phyloP scores from a whole-genome alignment of 768 basidiomycete species.

The Boletus subparvulus region DNA sequence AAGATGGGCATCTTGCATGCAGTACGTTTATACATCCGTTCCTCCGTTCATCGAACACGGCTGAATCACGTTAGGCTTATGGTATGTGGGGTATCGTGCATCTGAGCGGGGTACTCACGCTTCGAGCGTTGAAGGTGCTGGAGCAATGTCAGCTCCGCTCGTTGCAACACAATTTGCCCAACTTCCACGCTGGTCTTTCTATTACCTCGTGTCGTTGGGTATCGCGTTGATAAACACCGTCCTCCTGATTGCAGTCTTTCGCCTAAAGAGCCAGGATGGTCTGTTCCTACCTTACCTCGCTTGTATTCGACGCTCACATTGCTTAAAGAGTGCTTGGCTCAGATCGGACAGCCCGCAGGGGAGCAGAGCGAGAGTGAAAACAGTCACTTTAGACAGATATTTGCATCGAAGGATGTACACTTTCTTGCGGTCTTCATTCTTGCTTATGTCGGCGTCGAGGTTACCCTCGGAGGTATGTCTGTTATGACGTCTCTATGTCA shows the following conservation, averaged over 20 bases:
- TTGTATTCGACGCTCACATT: slow-evolving; percentile 2
- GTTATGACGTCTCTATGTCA: slow-evolving; percentile 7
- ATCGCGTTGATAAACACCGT: slow-evolving; percentile 59
- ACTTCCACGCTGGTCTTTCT: slow-evolving; percentile 67
- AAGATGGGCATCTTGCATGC: slow-evolving; percentile 45
- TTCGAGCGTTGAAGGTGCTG: slow-evolving; percentile 49
- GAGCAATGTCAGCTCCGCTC: slow-evolving; percentile 68
- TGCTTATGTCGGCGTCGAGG: slow-evolving; percentile 70
- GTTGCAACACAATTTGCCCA: slow-evolving; percentile 80
- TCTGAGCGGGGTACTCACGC: slow-evolving; percentile 5
- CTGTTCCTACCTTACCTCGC: slow-evolving; percentile 6
- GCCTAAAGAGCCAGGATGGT: slow-evolving; percentile 71
- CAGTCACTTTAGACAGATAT: slow-evolving; percentile 50
- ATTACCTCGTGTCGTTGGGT: slow-evolving; percentile 70
- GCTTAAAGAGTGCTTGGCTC: slow-evolving; percentile 47
- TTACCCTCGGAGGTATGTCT: slow-evolving; percentile 42
- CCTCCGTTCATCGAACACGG: neutral
- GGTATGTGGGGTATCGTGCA: slow-evolving; percentile 25
- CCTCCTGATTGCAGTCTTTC: slow-evolving; percentile 57
- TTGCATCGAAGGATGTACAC: slow-evolving; percentile 54
- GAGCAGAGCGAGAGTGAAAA: slow-evolving; percentile 37
- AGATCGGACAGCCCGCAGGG: slow-evolving; percentile 49
- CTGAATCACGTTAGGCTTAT: slow-evolving; percentile 24
- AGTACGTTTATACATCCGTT: slow-evolving; percentile 16
- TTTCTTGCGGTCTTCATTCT: slow-evolving; percentile 62